Conservation (phyloP, 2,329 filamentous ascomycete species). For the Monosporascus sp. region DNA sequence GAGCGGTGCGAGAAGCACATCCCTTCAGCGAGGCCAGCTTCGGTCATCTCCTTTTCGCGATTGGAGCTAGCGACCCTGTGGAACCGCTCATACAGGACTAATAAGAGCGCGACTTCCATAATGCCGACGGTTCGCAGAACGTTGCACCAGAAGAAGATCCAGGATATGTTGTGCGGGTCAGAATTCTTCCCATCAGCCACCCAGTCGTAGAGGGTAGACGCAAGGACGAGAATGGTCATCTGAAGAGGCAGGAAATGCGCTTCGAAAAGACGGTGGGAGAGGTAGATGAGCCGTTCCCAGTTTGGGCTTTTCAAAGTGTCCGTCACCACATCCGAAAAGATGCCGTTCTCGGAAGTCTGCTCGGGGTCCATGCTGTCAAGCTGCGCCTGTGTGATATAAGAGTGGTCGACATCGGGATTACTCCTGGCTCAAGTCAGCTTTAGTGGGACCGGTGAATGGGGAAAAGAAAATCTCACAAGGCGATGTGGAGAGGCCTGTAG, state of each 20-base stretch:
- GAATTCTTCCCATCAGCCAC: constrained; percentile 37
- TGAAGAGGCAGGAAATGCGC: constrained; percentile 68
- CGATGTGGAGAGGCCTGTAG: constrained; percentile 51
- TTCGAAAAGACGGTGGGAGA: constrained; percentile 66
- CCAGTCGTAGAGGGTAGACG: constrained; percentile 55
- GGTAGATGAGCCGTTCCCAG: constrained; percentile 51
- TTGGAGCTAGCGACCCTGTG: constrained; percentile 56
- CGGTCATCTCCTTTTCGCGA: constrained; percentile 61
- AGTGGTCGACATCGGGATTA: constrained; percentile 33
- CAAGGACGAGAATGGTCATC: constrained; percentile 58
- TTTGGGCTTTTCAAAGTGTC: constrained; percentile 46
- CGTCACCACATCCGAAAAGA: constrained; percentile 50
- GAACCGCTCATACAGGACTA: constrained; percentile 63
- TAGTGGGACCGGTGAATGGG: background rate
- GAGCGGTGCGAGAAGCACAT: constrained; percentile 60
- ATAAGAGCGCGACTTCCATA: constrained; percentile 56
- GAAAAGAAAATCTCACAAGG: constrained; percentile 27
- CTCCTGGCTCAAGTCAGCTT: constrained; percentile 27
- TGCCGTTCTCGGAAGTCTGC: constrained; percentile 40
- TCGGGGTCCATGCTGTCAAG: constrained; percentile 34
- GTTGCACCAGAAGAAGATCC: constrained; percentile 57
- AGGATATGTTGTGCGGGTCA: constrained; percentile 49
- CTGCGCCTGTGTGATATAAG: constrained; percentile 44
- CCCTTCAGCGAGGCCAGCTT: constrained; percentile 57
- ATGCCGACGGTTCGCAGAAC: constrained; percentile 57